Percentiles rank a stretch among this genome's conserved stretches.
phyloP scores from a whole-genome alignment of 1,139 yeast genomes.

The Oligophagozyma castellii region DNA sequence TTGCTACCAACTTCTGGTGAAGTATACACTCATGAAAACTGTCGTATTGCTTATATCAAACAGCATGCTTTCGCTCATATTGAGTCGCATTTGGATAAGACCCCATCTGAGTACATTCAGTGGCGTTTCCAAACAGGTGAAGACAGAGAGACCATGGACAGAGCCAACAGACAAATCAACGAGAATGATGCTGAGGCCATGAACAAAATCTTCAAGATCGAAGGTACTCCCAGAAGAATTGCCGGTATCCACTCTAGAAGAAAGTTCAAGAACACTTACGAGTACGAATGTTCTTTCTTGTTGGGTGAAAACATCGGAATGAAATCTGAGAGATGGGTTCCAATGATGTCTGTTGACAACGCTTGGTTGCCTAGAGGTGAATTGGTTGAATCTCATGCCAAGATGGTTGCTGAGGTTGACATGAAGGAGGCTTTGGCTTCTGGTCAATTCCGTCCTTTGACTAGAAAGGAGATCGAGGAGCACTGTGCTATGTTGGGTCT shows the following conservation, averaged over 20 bases:
- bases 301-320: conserved; percentile 97
- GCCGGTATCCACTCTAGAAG: conserved; percentile 92
- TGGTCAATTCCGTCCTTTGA: conserved; percentile 99
- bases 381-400: conserved; percentile 94
- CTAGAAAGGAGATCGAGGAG: conserved; percentile 98
- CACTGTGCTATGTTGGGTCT: conserved; percentile 98
- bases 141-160: conserved; percentile 99
- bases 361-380: conserved; percentile 99
- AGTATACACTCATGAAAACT: conserved; percentile 97
- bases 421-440: conserved; percentile 99
- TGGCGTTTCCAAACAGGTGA: conserved; percentile 99
- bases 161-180: conserved; percentile 97
- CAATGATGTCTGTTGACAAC: conserved; percentile 99
- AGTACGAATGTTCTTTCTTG: conserved; percentile 93
- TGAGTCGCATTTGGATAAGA: conserved; percentile 96
- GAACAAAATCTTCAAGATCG: conserved; percentile 99
- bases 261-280: conserved; percentile 99
- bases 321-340: conserved; percentile 99
- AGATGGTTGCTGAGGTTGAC: conserved; percentile 99
- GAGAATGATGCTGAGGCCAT: conserved; percentile 95
- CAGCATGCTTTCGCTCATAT: conserved; percentile 99
- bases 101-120: conserved; percentile 99
- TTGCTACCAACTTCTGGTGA: conserved; percentile 96
- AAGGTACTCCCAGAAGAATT: conserved; percentile 97
- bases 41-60: conserved; percentile 99